A percentile compares a stretch with the other conserved stretches of the same genome.
Conservation (phyloP, 2,329 filamentous ascomycete genomes). For the Phialocephala subalpina region DNA sequence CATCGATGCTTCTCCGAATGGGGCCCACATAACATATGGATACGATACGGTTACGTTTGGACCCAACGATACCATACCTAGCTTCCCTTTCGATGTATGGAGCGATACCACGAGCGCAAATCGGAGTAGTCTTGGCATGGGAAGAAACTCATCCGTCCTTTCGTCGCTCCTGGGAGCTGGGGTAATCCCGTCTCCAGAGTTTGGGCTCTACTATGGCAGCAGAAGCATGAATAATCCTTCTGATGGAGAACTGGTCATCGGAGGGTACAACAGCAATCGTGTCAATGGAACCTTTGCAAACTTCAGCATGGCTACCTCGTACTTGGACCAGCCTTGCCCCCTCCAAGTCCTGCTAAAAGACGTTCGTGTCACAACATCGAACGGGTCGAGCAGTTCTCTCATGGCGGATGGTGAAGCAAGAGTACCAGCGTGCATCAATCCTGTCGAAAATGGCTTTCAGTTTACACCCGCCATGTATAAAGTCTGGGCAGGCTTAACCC, state of each 20-base stretch:
- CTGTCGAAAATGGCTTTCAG: neutral
- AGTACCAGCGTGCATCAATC: neutral
- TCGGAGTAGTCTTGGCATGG: neutral
- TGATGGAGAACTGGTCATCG: neutral
- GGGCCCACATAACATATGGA: neutral
- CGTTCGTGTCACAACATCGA: neutral
- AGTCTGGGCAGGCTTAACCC: constrained; percentile 2
- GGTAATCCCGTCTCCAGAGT: neutral
- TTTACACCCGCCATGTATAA: neutral
- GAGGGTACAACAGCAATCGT: neutral
- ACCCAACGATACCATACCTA: neutral
- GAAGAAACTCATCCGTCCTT: neutral
- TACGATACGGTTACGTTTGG: neutral
- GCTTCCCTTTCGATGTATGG: constrained; percentile 1
- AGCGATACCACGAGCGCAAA: constrained; percentile 1
- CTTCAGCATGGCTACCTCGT: constrained; percentile 5
- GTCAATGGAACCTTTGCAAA: neutral
- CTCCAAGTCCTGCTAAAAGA: neutral
- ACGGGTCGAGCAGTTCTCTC: neutral
- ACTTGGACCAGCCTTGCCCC: neutral
- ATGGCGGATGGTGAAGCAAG: constrained; percentile 1
- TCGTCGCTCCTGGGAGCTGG: neutral
- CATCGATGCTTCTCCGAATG: neutral
- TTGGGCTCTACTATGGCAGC: constrained; percentile 3
- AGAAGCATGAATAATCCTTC: constrained; percentile 2